phyloP scores from a whole-genome alignment of 352 stramenopile species.

The Pythium periplocum region DNA sequence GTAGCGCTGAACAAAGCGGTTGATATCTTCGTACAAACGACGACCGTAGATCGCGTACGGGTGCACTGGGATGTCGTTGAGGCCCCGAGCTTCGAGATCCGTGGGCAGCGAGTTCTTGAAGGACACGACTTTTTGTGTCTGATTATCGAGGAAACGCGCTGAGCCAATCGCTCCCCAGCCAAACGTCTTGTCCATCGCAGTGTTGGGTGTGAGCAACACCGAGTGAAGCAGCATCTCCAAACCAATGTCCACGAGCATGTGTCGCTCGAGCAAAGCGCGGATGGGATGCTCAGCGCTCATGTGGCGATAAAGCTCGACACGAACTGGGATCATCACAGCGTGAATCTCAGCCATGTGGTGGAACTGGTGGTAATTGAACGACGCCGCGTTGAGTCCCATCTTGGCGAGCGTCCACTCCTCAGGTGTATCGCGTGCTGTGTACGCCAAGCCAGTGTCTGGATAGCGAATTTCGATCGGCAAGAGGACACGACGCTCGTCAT shows the following conservation, averaged over 20 bases:
- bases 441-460: conserved; percentile 1
- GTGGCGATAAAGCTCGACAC: conserved; percentile 33
- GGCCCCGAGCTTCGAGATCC: conserved; percentile 8
- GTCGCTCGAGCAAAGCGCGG: conserved; percentile 32
- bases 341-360: conserved; percentile 4
- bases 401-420: conserved; percentile 10
- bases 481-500: background rate
- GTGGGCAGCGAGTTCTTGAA: conserved; percentile 10
- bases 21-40: conserved; percentile 19
- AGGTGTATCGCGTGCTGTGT: conserved; percentile 1
- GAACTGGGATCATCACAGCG: conserved; percentile 24
- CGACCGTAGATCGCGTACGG: conserved; percentile 25
- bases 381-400: conserved; percentile 6
- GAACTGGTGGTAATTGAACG: conserved; percentile 11
- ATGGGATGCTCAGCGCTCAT: conserved; percentile 23
- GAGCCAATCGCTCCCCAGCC: conserved; percentile 25
- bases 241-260: conserved; percentile 28
- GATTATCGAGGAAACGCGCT: conserved; percentile 20
- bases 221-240: conserved; percentile 18
- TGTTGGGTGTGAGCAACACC: conserved; percentile 33
- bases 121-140: conserved; percentile 9
- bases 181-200: conserved; percentile 31
- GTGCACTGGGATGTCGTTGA: conserved; percentile 18
- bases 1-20: conserved; percentile 13
- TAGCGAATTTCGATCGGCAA: conserved; percentile 5